A percentile compares a stretch with the other conserved stretches of the same genome.
Evolutionary conservation across 1,284 basidiomycete species (phyloP).

Genomic region (Uromyces viciae-fabae): DNA sequence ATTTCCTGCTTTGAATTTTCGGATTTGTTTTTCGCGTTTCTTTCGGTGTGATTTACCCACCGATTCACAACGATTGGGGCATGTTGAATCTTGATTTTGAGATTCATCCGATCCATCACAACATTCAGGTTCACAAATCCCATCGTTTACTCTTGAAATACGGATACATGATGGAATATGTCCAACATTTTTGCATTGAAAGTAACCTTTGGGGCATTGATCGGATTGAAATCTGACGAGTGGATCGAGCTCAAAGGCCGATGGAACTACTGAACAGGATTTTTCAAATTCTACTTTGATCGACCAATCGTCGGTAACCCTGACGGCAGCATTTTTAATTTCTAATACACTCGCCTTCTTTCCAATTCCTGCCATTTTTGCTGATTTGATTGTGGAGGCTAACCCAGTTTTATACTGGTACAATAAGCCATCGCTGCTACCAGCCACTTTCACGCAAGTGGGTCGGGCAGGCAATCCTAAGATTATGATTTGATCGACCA

Average conservation of each 20-base stretch:
- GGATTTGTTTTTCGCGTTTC: conserved; percentile 66
- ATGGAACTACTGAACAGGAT: neutral
- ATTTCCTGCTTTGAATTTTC: conserved; percentile 68
- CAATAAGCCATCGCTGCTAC: conserved; percentile 47
- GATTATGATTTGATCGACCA: conserved; percentile 74
- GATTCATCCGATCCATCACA: conserved; percentile 96
- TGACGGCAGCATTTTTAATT: conserved; percentile 18
- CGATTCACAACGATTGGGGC: conserved; percentile 72
- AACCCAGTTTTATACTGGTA: conserved; percentile 51
- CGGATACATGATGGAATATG: conserved; percentile 77
- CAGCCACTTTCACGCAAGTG: conserved; percentile 48
- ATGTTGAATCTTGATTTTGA: conserved; percentile 63
- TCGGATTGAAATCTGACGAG: conserved; percentile 19
- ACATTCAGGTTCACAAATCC: conserved; percentile 88
- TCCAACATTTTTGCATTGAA: conserved; percentile 84
- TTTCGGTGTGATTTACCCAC: conserved; percentile 69
- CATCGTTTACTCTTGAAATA: conserved; percentile 84
- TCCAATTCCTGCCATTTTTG: conserved; percentile 24
- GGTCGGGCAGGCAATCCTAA: conserved; percentile 69
- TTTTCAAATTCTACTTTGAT: conserved; percentile 17
- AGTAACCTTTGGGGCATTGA: conserved; percentile 30
- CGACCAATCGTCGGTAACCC: conserved; percentile 38
- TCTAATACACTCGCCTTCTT: conserved; percentile 34
- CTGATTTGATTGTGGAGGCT: conserved; percentile 46
- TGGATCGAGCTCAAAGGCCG: neutral